Percentiles rank a stretch among this genome's conserved stretches.
phyloP scores from a whole-genome alignment of 1,284 basidiomycete species.

The Leccinum griseonigrum region DNA sequence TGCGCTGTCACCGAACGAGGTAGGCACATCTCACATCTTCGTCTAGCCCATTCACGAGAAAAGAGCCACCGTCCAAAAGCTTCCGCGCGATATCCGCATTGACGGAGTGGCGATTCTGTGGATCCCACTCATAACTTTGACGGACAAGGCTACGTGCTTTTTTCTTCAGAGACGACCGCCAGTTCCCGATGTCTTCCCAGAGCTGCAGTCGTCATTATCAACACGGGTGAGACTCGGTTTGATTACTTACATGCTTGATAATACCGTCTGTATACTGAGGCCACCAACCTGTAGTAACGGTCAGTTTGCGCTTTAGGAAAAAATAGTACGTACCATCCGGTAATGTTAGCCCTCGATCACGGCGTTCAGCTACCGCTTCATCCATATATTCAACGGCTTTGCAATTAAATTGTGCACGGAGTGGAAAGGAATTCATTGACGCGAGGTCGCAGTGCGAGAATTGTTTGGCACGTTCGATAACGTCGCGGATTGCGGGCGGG shows the following conservation, averaged over 20 bases:
- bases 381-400: slow-evolving; percentile 2
- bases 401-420: neutral
- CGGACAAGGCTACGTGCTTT: neutral
- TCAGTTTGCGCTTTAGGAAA: neutral
- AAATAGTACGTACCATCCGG: neutral
- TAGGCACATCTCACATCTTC: neutral
- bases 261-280: neutral
- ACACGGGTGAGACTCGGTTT: neutral
- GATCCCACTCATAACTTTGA: neutral
- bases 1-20: neutral
- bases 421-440: neutral
- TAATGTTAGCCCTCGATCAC: neutral
- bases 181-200: neutral
- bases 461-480: neutral
- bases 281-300: neutral
- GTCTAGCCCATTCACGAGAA: neutral
- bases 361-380: neutral
- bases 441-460: neutral
- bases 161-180: neutral
- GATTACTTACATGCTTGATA: neutral
- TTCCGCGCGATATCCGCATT: neutral
- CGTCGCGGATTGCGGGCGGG: neutral
- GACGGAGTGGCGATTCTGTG: neutral
- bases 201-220: neutral
- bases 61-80: neutral